These are phyloP conservation scores for Platanthera zijinensis DNA, from an alignment of 106 monocot species.

Conservation along the genomic window DNA sequence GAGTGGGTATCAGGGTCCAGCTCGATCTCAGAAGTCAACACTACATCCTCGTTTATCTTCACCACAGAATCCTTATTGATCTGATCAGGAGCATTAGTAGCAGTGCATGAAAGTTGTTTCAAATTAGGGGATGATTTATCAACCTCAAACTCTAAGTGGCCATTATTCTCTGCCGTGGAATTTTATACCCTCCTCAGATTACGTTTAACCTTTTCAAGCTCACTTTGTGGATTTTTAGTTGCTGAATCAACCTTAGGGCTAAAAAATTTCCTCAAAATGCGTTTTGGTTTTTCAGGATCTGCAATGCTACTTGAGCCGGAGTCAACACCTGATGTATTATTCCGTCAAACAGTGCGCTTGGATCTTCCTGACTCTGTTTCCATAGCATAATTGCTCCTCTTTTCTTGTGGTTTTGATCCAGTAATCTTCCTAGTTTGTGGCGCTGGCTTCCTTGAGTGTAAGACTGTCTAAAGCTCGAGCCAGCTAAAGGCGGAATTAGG, in stretches of 20 bases:
- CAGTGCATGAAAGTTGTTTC: too few relatives aligned
- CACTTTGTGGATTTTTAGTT: conserved; percentile 59
- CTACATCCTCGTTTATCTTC: conserved; percentile 29
- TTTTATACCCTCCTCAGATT: conserved; percentile 79
- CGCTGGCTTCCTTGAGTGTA: too few relatives aligned
- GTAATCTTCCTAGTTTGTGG: too few relatives aligned
- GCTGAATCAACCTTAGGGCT: conserved; percentile 27
- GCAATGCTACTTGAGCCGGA: conserved; percentile 11
- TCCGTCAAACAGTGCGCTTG: conserved; percentile 45
- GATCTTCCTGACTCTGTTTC: conserved; percentile 63
- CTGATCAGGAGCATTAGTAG: conserved; percentile 16
- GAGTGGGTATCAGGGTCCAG: conserved; percentile 19
- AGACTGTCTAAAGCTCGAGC: too few relatives aligned
- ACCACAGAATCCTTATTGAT: conserved; percentile 25
- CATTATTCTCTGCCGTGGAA: too few relatives aligned
- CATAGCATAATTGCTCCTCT: conserved; percentile 28
- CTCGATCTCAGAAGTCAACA: conserved; percentile 14
- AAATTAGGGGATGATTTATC: too few relatives aligned
- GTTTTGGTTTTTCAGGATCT: conserved; percentile 42
- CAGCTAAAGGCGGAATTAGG: too few relatives aligned
- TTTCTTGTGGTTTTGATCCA: conserved; percentile 44
- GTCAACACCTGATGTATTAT: conserved; percentile 21
- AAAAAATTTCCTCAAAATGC: conserved; percentile 33
- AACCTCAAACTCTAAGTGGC: too few relatives aligned
- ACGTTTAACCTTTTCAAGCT: conserved; percentile 92